phyloP scores from a whole-genome alignment of 176 grass and related monocot genomes.

The Hordeum vulgare region MorexV3_pseudomolecules_assembly NC_058518.1:90934809-90935308 shows the following conservation, averaged over 20 bases:
- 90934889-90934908: not conserved
- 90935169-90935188: not conserved
- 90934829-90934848: not conserved
- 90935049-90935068: slow-evolving; percentile 17
- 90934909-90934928: slow-evolving; percentile 53
- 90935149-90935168: not conserved
- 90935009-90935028: slow-evolving; percentile 45
- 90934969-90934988: slow-evolving; percentile 35
- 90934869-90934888: not conserved
- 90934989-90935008: slow-evolving; percentile 58
- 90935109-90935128: slow-evolving; percentile 31
- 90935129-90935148: not conserved
- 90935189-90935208: slow-evolving; percentile 18
- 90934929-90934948: slow-evolving; percentile 52
- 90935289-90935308: slow-evolving; percentile 58
- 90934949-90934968: slow-evolving; percentile 49
- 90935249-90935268: slow-evolving; percentile 58
- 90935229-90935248: slow-evolving; percentile 25
- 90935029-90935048: slow-evolving; percentile 23
- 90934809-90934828: slow-evolving; percentile 20
- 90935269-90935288: slow-evolving; percentile 56
- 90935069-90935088: not conserved
- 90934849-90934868: not conserved
- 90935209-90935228: slow-evolving; percentile 45
- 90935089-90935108: slow-evolving; percentile 24